Base-by-base conservation (phyloP, 2,329 filamentous ascomycete species). In the Coniella vitis region DNA sequence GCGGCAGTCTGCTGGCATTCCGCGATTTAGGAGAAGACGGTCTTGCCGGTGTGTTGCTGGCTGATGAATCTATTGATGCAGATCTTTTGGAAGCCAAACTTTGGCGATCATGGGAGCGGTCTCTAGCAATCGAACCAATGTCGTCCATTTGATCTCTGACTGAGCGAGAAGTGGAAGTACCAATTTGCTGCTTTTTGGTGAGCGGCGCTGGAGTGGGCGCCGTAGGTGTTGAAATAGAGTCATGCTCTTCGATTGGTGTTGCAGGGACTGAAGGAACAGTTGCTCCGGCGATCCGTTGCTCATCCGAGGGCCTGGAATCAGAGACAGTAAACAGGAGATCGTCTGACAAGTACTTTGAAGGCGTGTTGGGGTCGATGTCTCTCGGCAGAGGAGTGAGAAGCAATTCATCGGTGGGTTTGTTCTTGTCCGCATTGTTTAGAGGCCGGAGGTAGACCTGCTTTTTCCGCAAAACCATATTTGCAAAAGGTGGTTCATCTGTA, bases 401-500 rank as follows among this genome's bases (percentile, higher is more conserved):
- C 13, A 51, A 29, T 21, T 32, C 16, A 31, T 39, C 35, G 39
- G 4, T 3, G 14, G 8, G n/a, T 10, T 35, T 39, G 4, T 35
- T 20, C 19, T 39, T 34, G 3, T 25, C 25, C 16, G 38, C 36
- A 12, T 49, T 22, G 12, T 49, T 25, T 17, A 25, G 19, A 12
- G 36, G 25, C n/a, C 12, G 22, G n/a, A 39, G 17, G 19, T 34
- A 32, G 7, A 7, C 14, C 20, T 34, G 13, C 2, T 43, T 22
- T 16, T 44, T 38, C 21, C 47, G 59, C 47, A 66, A 64, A 1
- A 68, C 57, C 4, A 71, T 41, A 38, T 66, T 66, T 1, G 61
- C 65, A 17, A 60, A 61, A 2, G 61, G 58, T 0, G 65, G 51
- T 1, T 56, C 42, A 4, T 64, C 63, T 31, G 78, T 76, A 61